Conservation (phyloP, 2,329 filamentous ascomycete species). For the Knoxdaviesia capensis region DNA sequence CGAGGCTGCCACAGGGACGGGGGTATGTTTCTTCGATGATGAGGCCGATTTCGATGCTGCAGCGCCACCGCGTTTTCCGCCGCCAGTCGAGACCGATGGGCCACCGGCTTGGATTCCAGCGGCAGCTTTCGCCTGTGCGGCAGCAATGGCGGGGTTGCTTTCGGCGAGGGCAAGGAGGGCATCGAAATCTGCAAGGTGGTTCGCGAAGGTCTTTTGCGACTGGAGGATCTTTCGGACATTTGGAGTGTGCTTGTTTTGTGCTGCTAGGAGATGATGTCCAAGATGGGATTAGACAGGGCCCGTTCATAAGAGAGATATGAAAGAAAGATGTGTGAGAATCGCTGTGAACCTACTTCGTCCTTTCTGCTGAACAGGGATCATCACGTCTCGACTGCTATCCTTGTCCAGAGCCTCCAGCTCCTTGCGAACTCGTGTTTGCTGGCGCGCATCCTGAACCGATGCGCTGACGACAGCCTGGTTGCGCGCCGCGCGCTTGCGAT, state of each 20-base stretch:
- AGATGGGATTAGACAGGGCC: not conserved
- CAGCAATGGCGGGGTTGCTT: slow-evolving; percentile 8
- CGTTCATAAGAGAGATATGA: not conserved
- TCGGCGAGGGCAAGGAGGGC: slow-evolving; percentile 33
- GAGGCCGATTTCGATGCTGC: too few species aligned
- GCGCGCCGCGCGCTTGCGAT: slow-evolving; percentile 54
- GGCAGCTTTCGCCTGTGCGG: slow-evolving; percentile 3
- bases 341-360: slow-evolving; percentile 15
- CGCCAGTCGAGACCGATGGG: not conserved
- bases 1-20: too few species aligned
- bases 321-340: not conserved
- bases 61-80: too few species aligned
- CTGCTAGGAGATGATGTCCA: slow-evolving; percentile 7
- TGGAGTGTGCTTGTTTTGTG: slow-evolving; percentile 38
- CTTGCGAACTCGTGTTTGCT: slow-evolving; percentile 62
- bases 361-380: slow-evolving; percentile 47
- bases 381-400: slow-evolving; percentile 54
- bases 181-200: slow-evolving; percentile 64
- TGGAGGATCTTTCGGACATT: slow-evolving; percentile 59
- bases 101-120: not conserved
- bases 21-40: too few species aligned
- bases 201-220: slow-evolving; percentile 66
- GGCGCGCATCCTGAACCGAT: slow-evolving; percentile 57
- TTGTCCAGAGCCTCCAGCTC: slow-evolving; percentile 67
- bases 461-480: slow-evolving; percentile 28